Percentiles rank a stretch among this genome's conserved stretches.
Evolutionary conservation across 768 basidiomycete genomes (phyloP).

Genomic region (Pulveroboletus ravenelii): DNA sequence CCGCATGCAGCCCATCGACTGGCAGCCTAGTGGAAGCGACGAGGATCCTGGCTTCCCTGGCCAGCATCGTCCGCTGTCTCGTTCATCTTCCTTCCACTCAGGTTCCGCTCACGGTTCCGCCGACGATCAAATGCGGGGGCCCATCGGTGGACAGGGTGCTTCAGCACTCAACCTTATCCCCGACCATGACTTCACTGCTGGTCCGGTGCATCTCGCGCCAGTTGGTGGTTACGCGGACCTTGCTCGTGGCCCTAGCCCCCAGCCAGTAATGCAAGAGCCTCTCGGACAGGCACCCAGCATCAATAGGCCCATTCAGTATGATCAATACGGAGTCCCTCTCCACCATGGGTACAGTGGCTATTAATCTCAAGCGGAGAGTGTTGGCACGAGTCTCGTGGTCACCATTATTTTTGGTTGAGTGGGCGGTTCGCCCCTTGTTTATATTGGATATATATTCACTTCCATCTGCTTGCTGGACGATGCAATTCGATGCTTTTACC

Average conservation of each 20-base stretch:
- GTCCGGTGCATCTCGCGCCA: constrained; percentile 50
- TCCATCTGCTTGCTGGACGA: constrained; percentile 31
- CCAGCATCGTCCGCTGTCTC: constrained; percentile 48
- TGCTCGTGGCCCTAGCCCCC: constrained; percentile 67
- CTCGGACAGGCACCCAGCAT: constrained; percentile 36
- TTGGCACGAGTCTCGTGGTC: background rate
- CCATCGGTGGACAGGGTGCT: constrained; percentile 26
- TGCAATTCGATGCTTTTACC: constrained; percentile 12
- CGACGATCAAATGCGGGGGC: constrained; percentile 31
- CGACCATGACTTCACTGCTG: constrained; percentile 76
- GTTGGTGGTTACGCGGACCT: constrained; percentile 82
- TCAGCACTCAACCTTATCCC: constrained; percentile 44
- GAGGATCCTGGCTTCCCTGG: constrained; percentile 44
- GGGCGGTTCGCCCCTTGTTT: background rate
- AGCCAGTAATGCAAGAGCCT: constrained; percentile 47
- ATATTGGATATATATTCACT: constrained; percentile 2
- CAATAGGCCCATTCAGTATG: constrained; percentile 47
- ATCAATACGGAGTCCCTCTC: constrained; percentile 52
- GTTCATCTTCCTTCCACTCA: constrained; percentile 69
- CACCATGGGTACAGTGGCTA: constrained; percentile 43
- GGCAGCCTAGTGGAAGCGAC: constrained; percentile 58
- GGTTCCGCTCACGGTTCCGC: constrained; percentile 35
- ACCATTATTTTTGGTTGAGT: background rate
- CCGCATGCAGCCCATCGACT: constrained; percentile 84
- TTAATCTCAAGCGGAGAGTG: background rate